phyloP scores from a whole-genome alignment of 768 basidiomycete genomes.

The Phlebiopsis gigantea region DNA sequence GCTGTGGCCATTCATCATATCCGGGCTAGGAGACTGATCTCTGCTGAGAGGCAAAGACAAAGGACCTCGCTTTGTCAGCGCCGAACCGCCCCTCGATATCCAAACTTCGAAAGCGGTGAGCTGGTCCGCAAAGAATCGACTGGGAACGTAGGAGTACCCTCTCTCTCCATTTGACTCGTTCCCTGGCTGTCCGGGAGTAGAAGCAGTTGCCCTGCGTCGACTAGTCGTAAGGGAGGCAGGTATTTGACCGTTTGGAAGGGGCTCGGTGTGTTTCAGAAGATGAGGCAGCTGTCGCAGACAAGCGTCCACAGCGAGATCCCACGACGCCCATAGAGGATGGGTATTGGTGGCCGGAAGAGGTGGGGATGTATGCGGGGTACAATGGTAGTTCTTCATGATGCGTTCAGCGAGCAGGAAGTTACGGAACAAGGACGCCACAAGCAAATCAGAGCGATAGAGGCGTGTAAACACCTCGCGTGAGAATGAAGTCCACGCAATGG shows the following conservation, averaged over 20 bases:
- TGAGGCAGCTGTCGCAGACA: slow-evolving; percentile 92
- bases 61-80: slow-evolving; percentile 71
- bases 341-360: slow-evolving; percentile 94
- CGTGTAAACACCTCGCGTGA: slow-evolving; percentile 90
- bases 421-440: slow-evolving; percentile 94
- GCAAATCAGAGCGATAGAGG: slow-evolving; percentile 89
- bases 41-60: slow-evolving; percentile 57
- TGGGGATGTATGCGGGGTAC: slow-evolving; percentile 92
- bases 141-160: slow-evolving; percentile 74
- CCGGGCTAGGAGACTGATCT: slow-evolving; percentile 21
- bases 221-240: slow-evolving; percentile 19
- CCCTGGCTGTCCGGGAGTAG: slow-evolving; percentile 12
- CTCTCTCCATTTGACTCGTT: slow-evolving; percentile 27
- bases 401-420: slow-evolving; percentile 97
- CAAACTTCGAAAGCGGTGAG: slow-evolving; percentile 97
- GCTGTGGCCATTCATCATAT: slow-evolving; percentile 8
- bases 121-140: slow-evolving; percentile 92
- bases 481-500: slow-evolving; percentile 98
- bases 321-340: slow-evolving; percentile 92
- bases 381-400: slow-evolving; percentile 97
- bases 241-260: slow-evolving; percentile 17
- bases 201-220: slow-evolving; percentile 21
- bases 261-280: slow-evolving; percentile 41
- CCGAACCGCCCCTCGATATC: slow-evolving; percentile 91
- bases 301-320: slow-evolving; percentile 96